These are phyloP conservation scores for Ceratobasidium sp. DNA, from an alignment of 1,284 basidiomycete species.

Conservation along the genomic window DNA sequence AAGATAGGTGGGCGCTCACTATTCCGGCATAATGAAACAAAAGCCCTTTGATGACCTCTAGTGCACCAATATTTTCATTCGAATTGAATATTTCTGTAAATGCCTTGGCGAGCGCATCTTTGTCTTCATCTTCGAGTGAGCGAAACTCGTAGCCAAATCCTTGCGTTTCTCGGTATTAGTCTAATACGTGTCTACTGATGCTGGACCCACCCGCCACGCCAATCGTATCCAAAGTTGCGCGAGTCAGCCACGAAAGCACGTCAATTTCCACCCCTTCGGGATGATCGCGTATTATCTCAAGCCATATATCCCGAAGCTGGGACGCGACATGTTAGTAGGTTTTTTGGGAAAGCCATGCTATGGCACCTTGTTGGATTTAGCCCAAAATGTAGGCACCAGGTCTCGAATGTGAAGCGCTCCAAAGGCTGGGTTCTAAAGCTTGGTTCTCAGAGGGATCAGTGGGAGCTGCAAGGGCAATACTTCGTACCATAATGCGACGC, in stretches of 20 bases:
- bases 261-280: constrained; percentile 50
- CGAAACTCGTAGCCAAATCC: constrained; percentile 53
- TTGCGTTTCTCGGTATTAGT: neutral
- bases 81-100: constrained; percentile 45
- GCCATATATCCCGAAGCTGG: constrained; percentile 39
- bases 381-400: constrained; percentile 37
- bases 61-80: neutral
- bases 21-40: neutral
- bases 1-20: neutral
- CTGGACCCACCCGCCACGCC: constrained; percentile 48
- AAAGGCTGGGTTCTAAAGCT: constrained; percentile 38
- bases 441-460: neutral
- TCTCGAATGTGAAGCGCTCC: constrained; percentile 37
- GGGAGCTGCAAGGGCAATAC: no score
- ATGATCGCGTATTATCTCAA: constrained; percentile 14
- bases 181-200: neutral
- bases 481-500: constrained; percentile 39
- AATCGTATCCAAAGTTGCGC: constrained; percentile 68
- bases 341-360: neutral
- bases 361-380: constrained; percentile 35
- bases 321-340: neutral
- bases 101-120: constrained; percentile 45
- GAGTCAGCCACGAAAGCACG: constrained; percentile 61
- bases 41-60: neutral
- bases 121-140: constrained; percentile 42